These are phyloP conservation scores for Vigna reflexopilosa DNA, from an alignment of 306 rosid genomes.

Conservation along the genomic window DNA sequence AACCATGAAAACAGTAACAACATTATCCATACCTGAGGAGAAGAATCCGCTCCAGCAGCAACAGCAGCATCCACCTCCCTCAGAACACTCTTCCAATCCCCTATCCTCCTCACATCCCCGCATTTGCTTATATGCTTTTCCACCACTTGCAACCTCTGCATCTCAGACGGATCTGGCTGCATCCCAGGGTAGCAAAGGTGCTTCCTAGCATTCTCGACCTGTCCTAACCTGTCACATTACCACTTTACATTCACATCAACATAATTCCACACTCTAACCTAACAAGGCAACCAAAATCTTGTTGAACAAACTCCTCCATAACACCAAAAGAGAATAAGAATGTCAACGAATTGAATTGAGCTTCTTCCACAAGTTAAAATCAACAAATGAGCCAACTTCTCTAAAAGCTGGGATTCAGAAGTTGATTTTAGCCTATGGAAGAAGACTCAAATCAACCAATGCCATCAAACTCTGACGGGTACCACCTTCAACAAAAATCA, in stretches of 20 bases:
- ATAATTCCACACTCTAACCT: neutral
- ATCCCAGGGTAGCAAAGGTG: constrained; percentile 65
- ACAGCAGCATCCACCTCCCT: constrained; percentile 76
- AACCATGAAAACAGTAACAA: neutral
- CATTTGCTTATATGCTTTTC: constrained; percentile 83
- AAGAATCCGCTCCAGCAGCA: constrained; percentile 78
- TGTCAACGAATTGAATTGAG: neutral
- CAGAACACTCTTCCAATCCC: constrained; percentile 82
- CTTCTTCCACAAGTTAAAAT: neutral
- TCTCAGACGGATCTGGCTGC: constrained; percentile 64
- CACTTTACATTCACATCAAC: constrained; percentile 23
- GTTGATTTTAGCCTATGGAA: neutral
- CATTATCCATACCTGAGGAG: constrained; percentile 68
- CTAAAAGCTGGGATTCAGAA: neutral
- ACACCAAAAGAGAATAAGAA: neutral
- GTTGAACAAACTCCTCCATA: neutral
- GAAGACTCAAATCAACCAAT: constrained; percentile 1
- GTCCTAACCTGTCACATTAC: constrained; percentile 75
- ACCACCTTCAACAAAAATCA: constrained; percentile 19
- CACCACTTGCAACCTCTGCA: constrained; percentile 71
- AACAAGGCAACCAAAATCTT: neutral
- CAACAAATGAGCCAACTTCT: neutral
- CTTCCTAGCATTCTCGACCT: constrained; percentile 79
- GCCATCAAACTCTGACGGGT: constrained; percentile 26
- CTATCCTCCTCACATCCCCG: constrained; percentile 70